Percentiles rank a stretch among this genome's conserved stretches.
phyloP scores from a whole-genome alignment of 306 rosid genomes.

The Gillenia trifoliata region DNA sequence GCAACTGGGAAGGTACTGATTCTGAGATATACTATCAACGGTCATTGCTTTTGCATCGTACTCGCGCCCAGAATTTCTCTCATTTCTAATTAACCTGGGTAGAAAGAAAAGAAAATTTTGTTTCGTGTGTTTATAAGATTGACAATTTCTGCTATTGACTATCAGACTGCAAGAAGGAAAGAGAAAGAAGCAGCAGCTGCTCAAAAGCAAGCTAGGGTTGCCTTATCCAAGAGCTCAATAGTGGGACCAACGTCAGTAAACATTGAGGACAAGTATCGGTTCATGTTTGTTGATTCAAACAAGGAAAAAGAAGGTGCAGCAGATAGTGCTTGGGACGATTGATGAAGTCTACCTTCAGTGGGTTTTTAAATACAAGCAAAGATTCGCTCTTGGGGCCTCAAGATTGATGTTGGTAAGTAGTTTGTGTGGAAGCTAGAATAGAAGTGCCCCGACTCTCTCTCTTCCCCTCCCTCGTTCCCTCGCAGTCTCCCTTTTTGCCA shows the following conservation, averaged over 20 bases:
- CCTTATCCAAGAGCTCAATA: conserved; percentile 45
- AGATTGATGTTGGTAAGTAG: conserved; percentile 24
- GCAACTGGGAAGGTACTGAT: conserved; percentile 74
- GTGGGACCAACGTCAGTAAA: conserved; percentile 46
- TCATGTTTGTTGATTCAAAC: conserved; percentile 59
- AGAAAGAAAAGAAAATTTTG: neutral
- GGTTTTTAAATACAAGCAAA: conserved; percentile 17
- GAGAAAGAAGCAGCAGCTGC: conserved; percentile 87
- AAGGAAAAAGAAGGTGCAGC: conserved; percentile 64
- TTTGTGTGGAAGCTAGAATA: neutral
- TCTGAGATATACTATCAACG: neutral
- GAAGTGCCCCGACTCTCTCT: neutral
- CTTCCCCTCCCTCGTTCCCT: neutral
- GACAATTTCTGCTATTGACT: conserved; percentile 17
- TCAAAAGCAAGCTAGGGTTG: conserved; percentile 63
- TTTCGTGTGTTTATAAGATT: neutral
- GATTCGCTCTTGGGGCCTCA: conserved; percentile 21
- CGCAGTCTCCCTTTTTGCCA: neutral
- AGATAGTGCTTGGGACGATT: conserved; percentile 91
- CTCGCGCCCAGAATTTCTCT: neutral
- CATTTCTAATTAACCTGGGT: neutral
- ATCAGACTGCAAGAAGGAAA: conserved; percentile 80
- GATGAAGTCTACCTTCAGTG: conserved; percentile 8
- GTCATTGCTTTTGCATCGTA: neutral
- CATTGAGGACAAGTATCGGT: conserved; percentile 75